Conservation (phyloP, 1,284 basidiomycete species). For the Melampsora americana region DNA sequence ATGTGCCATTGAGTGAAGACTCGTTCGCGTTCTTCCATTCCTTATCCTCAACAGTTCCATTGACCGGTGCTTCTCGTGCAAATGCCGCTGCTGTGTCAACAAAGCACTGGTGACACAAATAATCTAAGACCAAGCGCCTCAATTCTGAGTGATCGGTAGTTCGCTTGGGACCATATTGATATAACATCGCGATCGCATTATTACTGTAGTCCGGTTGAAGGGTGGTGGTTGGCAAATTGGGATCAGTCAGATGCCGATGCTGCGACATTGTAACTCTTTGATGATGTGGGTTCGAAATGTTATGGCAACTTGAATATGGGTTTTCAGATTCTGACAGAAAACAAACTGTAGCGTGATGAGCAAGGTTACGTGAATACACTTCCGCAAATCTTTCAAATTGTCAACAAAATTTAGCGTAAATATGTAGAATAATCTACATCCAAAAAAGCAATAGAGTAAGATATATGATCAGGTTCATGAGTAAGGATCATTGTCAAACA, state of each 20-base stretch:
- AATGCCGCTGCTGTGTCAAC: conserved; percentile 69
- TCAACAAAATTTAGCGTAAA: no score
- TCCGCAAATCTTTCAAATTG: no score
- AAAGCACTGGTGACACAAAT: conserved; percentile 71
- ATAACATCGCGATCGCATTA: conserved; percentile 17
- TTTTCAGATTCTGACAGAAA: no score
- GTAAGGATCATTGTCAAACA: no score
- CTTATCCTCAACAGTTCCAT: not conserved
- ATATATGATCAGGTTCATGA: no score
- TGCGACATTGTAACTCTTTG: not conserved
- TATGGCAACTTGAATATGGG: no score
- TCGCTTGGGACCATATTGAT: conserved; percentile 23
- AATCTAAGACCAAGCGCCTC: conserved; percentile 72
- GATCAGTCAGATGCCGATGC: conserved; percentile 35
- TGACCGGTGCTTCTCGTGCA: conserved; percentile 58
- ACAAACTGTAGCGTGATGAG: no score
- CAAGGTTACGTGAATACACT: no score
- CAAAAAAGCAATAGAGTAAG: no score
- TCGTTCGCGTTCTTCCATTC: not conserved
- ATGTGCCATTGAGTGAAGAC: conserved; percentile 5
- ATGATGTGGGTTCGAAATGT: no score
- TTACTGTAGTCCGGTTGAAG: conserved; percentile 11
- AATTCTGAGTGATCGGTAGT: conserved; percentile 23
- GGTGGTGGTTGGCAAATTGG: conserved; percentile 26
- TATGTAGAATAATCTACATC: no score